A percentile compares a stretch with the other conserved stretches of the same genome.
Conservation (phyloP, 768 basidiomycete species). For the Phlebiopsis gigantea region DNA sequence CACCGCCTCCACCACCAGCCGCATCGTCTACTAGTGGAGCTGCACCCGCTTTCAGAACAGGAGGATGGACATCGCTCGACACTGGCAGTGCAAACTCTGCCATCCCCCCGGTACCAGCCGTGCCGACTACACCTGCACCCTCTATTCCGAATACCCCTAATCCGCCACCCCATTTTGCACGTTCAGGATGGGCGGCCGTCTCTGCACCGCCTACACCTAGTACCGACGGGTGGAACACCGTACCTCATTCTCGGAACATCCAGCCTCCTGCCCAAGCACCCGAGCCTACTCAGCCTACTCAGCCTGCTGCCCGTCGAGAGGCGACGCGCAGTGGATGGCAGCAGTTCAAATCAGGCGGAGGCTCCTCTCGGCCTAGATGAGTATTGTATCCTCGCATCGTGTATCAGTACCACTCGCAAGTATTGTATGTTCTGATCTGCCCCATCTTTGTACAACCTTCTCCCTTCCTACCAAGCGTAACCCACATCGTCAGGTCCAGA, state of each 20-base stretch:
- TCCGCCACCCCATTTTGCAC: background rate
- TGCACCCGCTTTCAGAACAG: constrained; percentile 50
- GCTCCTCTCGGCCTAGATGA: background rate
- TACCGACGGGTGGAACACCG: background rate
- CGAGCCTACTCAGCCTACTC: background rate
- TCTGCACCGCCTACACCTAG: background rate
- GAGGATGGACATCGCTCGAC: constrained; percentile 67
- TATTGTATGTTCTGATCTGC: background rate
- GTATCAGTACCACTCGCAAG: background rate
- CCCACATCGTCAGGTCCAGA: background rate
- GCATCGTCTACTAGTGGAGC: constrained; percentile 7
- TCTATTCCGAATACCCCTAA: background rate
- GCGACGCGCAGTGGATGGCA: constrained; percentile 23
- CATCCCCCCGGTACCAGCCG: constrained; percentile 14
- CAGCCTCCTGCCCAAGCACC: background rate
- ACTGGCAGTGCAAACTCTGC: constrained; percentile 27
- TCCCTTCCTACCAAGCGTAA: background rate
- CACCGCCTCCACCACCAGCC: background rate
- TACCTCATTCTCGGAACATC: background rate
- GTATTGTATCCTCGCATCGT: too few species aligned
- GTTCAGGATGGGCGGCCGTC: constrained; percentile 1
- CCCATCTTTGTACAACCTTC: background rate
- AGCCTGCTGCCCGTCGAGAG: constrained; percentile 14
- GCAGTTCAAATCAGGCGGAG: constrained; percentile 22
- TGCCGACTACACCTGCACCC: constrained; percentile 15